Conservation (phyloP, 441 rosid species). For the Populus hybrid region DNA sequence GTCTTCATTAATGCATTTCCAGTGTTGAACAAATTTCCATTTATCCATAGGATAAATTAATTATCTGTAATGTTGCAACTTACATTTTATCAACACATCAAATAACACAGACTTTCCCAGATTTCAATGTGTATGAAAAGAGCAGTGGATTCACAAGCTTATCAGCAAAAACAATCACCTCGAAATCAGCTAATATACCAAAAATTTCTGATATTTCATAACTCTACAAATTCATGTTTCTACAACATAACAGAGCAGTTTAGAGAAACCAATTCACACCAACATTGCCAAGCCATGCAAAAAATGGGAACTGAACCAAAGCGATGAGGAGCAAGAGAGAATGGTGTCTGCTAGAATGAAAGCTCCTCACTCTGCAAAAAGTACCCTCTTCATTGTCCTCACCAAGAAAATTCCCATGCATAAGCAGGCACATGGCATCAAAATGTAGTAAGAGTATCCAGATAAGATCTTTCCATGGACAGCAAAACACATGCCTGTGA, state of each 20-base stretch:
- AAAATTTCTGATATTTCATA: slow-evolving; percentile 19
- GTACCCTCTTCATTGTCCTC: slow-evolving; percentile 88
- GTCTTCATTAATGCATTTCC: neutral
- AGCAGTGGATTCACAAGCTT: neutral
- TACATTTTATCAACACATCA: neutral
- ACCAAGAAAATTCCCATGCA: slow-evolving; percentile 30
- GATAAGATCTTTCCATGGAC: no score
- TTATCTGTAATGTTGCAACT: neutral
- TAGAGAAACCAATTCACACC: slow-evolving; percentile 79
- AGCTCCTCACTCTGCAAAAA: slow-evolving; percentile 75
- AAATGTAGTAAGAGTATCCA: no score
- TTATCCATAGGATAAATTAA: no score
- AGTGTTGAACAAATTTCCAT: neutral
- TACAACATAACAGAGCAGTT: slow-evolving; percentile 25
- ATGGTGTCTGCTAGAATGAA: slow-evolving; percentile 82
- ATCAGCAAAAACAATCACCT: neutral
- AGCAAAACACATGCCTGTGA: no score
- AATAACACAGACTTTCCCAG: neutral
- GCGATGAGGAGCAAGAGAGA: slow-evolving; percentile 80
- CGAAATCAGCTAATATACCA: neutral
- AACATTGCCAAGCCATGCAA: slow-evolving; percentile 85
- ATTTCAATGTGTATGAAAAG: neutral
- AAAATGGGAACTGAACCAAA: slow-evolving; percentile 76
- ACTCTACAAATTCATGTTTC: slow-evolving; percentile 30
- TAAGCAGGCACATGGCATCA: no score